A percentile compares a stretch with the other conserved stretches of the same genome.
These are phyloP conservation scores for Raddia guianensis DNA, from an alignment of 176 grass and related monocot species.

Conservation along the genomic window DNA sequence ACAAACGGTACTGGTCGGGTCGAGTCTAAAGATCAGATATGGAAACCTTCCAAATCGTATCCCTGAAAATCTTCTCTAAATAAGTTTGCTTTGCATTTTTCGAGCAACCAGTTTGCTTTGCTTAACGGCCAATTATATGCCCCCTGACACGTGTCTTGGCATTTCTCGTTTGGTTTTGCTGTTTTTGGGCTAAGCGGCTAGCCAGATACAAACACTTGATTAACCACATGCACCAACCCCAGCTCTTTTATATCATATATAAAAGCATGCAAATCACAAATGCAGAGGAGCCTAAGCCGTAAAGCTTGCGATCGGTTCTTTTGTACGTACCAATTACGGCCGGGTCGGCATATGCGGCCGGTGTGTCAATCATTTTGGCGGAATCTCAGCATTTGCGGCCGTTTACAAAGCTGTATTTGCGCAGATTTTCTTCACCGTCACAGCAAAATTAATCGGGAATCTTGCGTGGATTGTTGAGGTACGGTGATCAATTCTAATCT, in stretches of 20 bases:
- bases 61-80: slow-evolving; percentile 35
- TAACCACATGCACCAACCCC: not conserved
- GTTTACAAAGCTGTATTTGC: slow-evolving; percentile 28
- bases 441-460: slow-evolving; percentile 34
- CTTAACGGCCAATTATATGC: no score
- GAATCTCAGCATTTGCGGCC: slow-evolving; percentile 46
- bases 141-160: not conserved
- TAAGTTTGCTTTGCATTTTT: not conserved
- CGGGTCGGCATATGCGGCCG: not conserved
- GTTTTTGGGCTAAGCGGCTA: slow-evolving; percentile 5
- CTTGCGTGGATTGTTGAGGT: not conserved
- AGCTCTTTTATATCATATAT: not conserved
- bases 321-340: slow-evolving; percentile 8
- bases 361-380: slow-evolving; percentile 17
- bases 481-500: no score
- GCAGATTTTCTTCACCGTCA: slow-evolving; percentile 28
- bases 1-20: not conserved
- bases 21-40: not conserved
- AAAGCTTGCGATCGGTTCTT: slow-evolving; percentile 11
- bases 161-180: not conserved
- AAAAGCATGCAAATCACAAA: not conserved
- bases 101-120: no score
- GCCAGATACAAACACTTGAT: not conserved
- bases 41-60: not conserved
- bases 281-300: not conserved